A percentile compares a stretch with the other conserved stretches of the same genome.
Conservation (phyloP, 208 protist genomes). For the Vickermania ingenoplastis region DNA sequence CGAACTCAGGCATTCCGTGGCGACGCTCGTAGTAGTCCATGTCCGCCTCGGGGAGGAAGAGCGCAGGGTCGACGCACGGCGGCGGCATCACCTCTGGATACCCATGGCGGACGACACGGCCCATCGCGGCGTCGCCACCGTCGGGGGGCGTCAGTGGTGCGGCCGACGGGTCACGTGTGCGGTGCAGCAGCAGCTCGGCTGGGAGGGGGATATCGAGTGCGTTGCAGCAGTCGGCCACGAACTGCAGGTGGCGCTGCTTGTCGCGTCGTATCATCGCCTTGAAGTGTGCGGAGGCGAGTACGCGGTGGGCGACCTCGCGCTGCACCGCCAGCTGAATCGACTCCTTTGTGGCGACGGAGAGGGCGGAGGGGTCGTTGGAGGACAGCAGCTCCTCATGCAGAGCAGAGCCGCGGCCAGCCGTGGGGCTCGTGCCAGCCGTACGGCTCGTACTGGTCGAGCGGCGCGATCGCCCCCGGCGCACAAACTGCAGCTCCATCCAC, state of each 20-base stretch:
- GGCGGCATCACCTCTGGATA: slow-evolving; percentile 18
- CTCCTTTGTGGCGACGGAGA: slow-evolving; percentile 1
- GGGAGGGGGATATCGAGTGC: slow-evolving; percentile 46
- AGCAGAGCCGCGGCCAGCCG: neutral
- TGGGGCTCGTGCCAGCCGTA: neutral
- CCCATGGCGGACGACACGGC: slow-evolving; percentile 7
- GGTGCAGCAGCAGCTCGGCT: slow-evolving; percentile 34
- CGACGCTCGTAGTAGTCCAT: slow-evolving; percentile 62
- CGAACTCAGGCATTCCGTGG: slow-evolving; percentile 45
- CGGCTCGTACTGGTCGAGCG: neutral
- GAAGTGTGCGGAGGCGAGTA: slow-evolving; percentile 37
- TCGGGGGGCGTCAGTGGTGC: neutral
- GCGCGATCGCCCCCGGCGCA: slow-evolving; percentile 2
- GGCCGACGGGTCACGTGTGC: slow-evolving; percentile 7
- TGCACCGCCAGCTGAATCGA: slow-evolving; percentile 39
- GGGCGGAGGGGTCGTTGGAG: neutral
- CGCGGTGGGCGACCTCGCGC: slow-evolving; percentile 34
- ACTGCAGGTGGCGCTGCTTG: slow-evolving; percentile 63
- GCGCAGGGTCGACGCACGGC: slow-evolving; percentile 44
- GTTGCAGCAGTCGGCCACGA: slow-evolving; percentile 69
- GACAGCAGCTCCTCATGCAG: neutral
- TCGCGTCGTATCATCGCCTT: slow-evolving; percentile 41
- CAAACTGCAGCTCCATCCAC: slow-evolving; percentile 39
- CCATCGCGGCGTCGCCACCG: slow-evolving; percentile 3
- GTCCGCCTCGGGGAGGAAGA: slow-evolving; percentile 49